Base-by-base conservation (phyloP, 1,139 yeast species). In the Geotrichum cucujoidarum region DNA sequence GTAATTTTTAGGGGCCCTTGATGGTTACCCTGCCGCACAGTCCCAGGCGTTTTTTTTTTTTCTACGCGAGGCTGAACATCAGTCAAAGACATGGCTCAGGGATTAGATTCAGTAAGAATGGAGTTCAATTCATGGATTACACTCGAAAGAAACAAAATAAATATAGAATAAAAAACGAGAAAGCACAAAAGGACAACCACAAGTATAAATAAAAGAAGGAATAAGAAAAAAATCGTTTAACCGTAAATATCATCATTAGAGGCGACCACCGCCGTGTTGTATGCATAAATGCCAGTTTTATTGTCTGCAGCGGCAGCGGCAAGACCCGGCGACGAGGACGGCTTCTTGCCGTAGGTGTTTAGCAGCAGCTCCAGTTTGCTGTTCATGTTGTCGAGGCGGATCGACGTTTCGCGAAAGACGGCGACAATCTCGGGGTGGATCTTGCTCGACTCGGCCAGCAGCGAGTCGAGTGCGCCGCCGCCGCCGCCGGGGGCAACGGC, bases 341-440 rank as follows among this genome's bases (percentile, higher is more conserved):
- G n/a, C 6, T 18, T 34, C 24, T 39, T 39, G 35, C 43, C 35
- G 24, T 46, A 46, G 16, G 49, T 40, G 13, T 29, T 46, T 20
- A 46, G 20, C 35, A 46, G 22, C 17, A 43, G 35, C 8, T 40
- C 39, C 20, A 46, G 37, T 24, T 46, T 46, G 25, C 17, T 17
- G 25, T 22, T 54, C 40, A 62, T 54, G 34, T 56, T 56, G 14
- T 61, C 64, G 39, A 62, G 52, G 41, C 60, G 56, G 27, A 60
- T 57, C 7, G 58, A 51, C 11, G 66, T 60, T 46, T 60, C 65
- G 43, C 58, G 55, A 45, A 55, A 63, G 17, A 63, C 56, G 6
- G 63, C 63, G 16, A 56, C 57, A 43, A 63, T 62, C 17, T 61
- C 64, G 2, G 66, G 66, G 47, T 63, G 66, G 38, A 62, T 50